Percentiles rank a stretch among this genome's conserved stretches.
These are phyloP conservation scores for Albifimbria verrucaria DNA, from an alignment of 2,329 filamentous ascomycete genomes.

Conservation along the genomic window DNA sequence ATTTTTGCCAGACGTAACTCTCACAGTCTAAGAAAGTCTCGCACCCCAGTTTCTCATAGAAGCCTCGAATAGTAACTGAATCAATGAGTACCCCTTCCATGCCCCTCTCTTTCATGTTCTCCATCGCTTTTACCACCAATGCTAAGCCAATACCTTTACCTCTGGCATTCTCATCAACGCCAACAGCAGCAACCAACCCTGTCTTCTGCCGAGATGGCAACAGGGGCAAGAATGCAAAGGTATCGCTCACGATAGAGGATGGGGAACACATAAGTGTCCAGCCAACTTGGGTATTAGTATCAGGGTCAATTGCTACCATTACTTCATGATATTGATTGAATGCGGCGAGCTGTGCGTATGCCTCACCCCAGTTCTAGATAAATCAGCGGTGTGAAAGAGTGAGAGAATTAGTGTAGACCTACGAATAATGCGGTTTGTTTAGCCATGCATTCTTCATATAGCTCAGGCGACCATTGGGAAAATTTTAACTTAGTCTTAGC, in stretches of 20 bases:
- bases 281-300: constrained; percentile 19
- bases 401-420: not conserved
- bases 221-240: constrained; percentile 14
- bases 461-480: constrained; percentile 16
- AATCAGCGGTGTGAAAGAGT: not conserved
- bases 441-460: constrained; percentile 19
- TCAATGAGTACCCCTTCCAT: constrained; percentile 17
- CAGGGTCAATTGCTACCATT: constrained; percentile 18
- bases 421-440: constrained; percentile 18
- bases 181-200: constrained; percentile 17
- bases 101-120: constrained; percentile 15
- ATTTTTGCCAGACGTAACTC: not conserved
- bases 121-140: constrained; percentile 17
- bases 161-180: constrained; percentile 14
- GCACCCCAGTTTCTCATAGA: constrained; percentile 17
- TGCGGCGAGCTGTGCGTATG: constrained; percentile 13
- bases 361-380: constrained; percentile 11
- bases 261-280: constrained; percentile 21
- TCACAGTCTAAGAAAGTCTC: constrained; percentile 16
- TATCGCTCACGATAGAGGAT: not conserved
- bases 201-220: constrained; percentile 15
- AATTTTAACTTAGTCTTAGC: constrained; percentile 15
- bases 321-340: constrained; percentile 14
- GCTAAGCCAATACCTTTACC: constrained; percentile 17
- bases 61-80: constrained; percentile 14